These are phyloP conservation scores for Metschnikowia borealis DNA, from an alignment of 805 yeast genomes.

Conservation along the genomic window DNA sequence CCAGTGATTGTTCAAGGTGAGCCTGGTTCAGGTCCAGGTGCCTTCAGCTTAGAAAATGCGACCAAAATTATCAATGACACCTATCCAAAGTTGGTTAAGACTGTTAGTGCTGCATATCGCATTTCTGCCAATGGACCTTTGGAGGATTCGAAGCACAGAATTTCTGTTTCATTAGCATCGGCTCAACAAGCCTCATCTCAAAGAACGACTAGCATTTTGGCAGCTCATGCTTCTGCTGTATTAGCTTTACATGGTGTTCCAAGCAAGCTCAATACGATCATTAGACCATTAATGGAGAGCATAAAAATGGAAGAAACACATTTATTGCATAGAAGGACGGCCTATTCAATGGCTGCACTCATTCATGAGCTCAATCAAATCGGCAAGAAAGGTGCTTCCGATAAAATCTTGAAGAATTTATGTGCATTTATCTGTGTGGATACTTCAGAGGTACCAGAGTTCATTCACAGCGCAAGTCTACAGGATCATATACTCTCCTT, in stretches of 20 bases:
- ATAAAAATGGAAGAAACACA: slow-evolving; percentile 69
- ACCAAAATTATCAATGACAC: slow-evolving; percentile 61
- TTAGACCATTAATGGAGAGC: slow-evolving; percentile 88
- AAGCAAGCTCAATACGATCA: slow-evolving; percentile 79
- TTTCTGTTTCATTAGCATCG: slow-evolving; percentile 61
- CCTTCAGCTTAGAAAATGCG: slow-evolving; percentile 78
- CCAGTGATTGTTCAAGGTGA: slow-evolving; percentile 95
- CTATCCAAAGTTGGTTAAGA: slow-evolving; percentile 59
- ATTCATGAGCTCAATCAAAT: slow-evolving; percentile 52
- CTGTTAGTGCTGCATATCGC: slow-evolving; percentile 64
- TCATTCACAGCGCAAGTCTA: slow-evolving; percentile 55
- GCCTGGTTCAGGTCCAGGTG: slow-evolving; percentile 88
- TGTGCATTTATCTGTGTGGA: slow-evolving; percentile 94
- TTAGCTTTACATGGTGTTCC: slow-evolving; percentile 69
- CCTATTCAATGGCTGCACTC: slow-evolving; percentile 62
- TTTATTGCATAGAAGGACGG: slow-evolving; percentile 67
- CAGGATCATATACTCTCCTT: slow-evolving; percentile 64
- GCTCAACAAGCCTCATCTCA: slow-evolving; percentile 51
- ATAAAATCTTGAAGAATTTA: slow-evolving; percentile 83
- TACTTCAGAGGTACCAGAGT: slow-evolving; percentile 93
- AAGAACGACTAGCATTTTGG: slow-evolving; percentile 57
- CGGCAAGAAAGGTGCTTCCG: slow-evolving; percentile 71
- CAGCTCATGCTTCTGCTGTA: slow-evolving; percentile 74
- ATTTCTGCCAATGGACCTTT: slow-evolving; percentile 67
- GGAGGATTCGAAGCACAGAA: slow-evolving; percentile 73